These are phyloP conservation scores for Multifurca ochricompacta DNA, from an alignment of 768 basidiomycete species.

Conservation along the genomic window DNA sequence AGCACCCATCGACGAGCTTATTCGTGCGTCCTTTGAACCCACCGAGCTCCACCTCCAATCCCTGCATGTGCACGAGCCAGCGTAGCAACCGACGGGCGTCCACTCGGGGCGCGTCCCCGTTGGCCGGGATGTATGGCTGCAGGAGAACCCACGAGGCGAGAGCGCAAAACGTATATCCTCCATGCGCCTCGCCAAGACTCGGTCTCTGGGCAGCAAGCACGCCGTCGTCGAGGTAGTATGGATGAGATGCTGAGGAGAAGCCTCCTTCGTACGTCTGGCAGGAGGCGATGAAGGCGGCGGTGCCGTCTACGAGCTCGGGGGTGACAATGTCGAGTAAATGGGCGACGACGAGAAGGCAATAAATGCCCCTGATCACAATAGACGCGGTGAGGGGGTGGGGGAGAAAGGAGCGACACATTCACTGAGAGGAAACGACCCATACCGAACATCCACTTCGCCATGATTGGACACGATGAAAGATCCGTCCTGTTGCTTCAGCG, in stretches of 20 bases:
- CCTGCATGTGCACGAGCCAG: constrained; percentile 87
- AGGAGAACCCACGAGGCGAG: constrained; percentile 79
- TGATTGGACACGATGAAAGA: constrained; percentile 84
- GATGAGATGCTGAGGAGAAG: constrained; percentile 73
- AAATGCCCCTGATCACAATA: constrained; percentile 60
- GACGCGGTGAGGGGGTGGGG: neutral
- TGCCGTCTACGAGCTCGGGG: constrained; percentile 73
- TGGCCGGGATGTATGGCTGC: constrained; percentile 40
- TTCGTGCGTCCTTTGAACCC: constrained; percentile 93
- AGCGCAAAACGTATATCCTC: constrained; percentile 95
- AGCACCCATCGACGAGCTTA: constrained; percentile 99
- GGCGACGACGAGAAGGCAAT: constrained; percentile 82
- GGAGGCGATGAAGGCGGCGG: constrained; percentile 71
- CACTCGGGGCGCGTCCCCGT: constrained; percentile 34
- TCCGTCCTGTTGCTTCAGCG: constrained; percentile 86
- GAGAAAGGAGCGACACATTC: too few species aligned
- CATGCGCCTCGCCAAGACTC: constrained; percentile 90
- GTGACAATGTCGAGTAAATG: constrained; percentile 81
- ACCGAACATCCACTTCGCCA: constrained; percentile 94
- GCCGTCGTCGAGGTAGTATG: constrained; percentile 43
- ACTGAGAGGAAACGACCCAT: constrained; percentile 19
- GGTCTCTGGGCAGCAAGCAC: constrained; percentile 39
- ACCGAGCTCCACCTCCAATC: constrained; percentile 70
- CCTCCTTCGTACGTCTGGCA: constrained; percentile 99
- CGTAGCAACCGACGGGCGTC: constrained; percentile 56